Evolutionary conservation across 2,329 filamentous ascomycete genomes (phyloP).

Genomic region (Nigrograna mackinnonii): DNA sequence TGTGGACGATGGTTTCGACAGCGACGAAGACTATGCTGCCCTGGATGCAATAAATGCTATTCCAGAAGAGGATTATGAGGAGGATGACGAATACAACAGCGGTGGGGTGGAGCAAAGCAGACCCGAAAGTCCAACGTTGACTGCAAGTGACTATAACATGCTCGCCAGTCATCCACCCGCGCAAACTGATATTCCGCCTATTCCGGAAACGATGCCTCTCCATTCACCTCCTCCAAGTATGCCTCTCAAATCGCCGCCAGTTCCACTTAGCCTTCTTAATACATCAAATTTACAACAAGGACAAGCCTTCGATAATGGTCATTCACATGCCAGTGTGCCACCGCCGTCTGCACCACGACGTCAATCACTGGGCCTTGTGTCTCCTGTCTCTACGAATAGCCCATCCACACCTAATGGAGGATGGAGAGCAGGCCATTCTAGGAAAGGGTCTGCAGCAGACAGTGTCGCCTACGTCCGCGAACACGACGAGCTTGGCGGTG

Average conservation of each 20-base stretch:
- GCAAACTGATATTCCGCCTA: background rate
- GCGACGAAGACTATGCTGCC: conserved; percentile 22
- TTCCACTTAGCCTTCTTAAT: conserved; percentile 23
- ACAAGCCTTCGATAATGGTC: conserved; percentile 17
- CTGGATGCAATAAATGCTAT: conserved; percentile 33
- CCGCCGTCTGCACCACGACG: conserved; percentile 23
- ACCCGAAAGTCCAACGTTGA: conserved; percentile 35
- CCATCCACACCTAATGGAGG: conserved; percentile 34
- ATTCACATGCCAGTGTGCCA: conserved; percentile 12
- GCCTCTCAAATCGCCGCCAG: conserved; percentile 21
- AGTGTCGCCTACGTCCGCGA: conserved; percentile 70
- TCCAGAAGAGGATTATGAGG: conserved; percentile 19
- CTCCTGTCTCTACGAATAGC: conserved; percentile 34
- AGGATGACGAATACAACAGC: conserved; percentile 9
- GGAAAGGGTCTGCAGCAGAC: conserved; percentile 58
- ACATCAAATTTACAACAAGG: conserved; percentile 20
- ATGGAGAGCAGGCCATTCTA: conserved; percentile 35
- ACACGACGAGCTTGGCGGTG: conserved; percentile 61
- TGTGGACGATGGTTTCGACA: conserved; percentile 16
- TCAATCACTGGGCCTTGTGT: conserved; percentile 33
- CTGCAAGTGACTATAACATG: conserved; percentile 30
- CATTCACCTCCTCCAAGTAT: conserved; percentile 9
- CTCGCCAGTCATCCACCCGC: conserved; percentile 23
- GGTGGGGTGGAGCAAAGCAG: conserved; percentile 15
- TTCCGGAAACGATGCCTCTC: conserved; percentile 19